phyloP scores from a whole-genome alignment of 140 eudicot genomes.

The Flaveria floridana region DNA sequence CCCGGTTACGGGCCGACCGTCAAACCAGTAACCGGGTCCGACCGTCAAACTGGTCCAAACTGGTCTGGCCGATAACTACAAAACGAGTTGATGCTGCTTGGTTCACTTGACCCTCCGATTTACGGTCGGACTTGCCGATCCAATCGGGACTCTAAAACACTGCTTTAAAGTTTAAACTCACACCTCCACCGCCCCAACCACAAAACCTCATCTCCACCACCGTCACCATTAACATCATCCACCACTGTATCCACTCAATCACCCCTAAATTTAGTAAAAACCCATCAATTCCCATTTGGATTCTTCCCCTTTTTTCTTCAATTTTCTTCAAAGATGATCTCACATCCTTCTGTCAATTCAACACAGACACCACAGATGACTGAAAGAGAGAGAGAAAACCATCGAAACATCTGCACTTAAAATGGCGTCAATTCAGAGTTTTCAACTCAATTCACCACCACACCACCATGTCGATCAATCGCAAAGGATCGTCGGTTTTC shows the following conservation, averaged over 20 bases:
- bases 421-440: background rate
- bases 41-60: too few species aligned
- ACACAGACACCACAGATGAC: background rate
- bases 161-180: too few species aligned
- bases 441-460: background rate
- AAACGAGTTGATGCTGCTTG: too few species aligned
- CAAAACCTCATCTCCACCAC: background rate
- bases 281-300: background rate
- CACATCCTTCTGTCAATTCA: background rate
- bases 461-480: background rate
- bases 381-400: background rate
- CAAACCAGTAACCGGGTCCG: too few species aligned
- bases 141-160: too few species aligned
- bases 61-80: background rate
- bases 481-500: background rate
- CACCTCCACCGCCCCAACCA: background rate
- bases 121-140: too few species aligned
- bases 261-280: background rate
- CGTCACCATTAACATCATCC: background rate
- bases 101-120: too few species aligned
- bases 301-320: background rate
- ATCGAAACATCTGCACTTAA: background rate
- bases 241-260: constrained; percentile 2
- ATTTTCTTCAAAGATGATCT: background rate
- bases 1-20: too few species aligned